Base-by-base conservation (phyloP, 495 filamentous ascomycete species). In the Hypoxylon subgilvum region DNA sequence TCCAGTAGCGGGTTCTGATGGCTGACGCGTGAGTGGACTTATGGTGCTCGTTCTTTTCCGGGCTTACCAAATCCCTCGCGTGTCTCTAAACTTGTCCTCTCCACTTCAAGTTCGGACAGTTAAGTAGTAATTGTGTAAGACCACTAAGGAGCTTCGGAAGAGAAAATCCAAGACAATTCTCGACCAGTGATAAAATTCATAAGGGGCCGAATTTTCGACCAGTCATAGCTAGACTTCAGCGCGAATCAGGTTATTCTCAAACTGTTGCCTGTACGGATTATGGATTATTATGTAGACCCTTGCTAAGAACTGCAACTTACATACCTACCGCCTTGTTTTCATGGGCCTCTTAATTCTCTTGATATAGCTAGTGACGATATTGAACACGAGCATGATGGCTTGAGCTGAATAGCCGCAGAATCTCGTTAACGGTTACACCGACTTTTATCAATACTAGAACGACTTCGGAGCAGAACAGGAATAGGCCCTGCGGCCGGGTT, bases 181-280 rank as follows among this genome's bases (percentile, higher is more conserved):
- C 49, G 54, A 58, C 61, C 61, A 64, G 61, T 64, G 42, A 64
- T 32, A 64, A 64, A 64, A 58, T 64, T 50, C 61, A 44, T 63
- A 57, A 43, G 30, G 27, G 49, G 44, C 22, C 4, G 54, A 64
- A 58, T 64, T 64, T 64, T 34, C 49, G 51, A 55, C 61, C 61
- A 64, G 38, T 64, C 44, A 64, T 16, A 36, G 36, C 27, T 30
- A 21, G 25, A 39, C n/a, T 49, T 50, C 25, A 16, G 32, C 42
- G 43, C 47, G 19, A 52, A 42, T 52, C 42, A 53, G 16, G 41
- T 47, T 41, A 35, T 51, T 23, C 6, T 34, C 7, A 28, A 47
- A 30, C n/a, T n/a, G n/a, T n/a, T n/a, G n/a, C n/a, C n/a, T n/a
- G n/a, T n/a, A n/a, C n/a, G n/a, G n/a, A n/a, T n/a, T n/a, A n/a